phyloP scores from a whole-genome alignment of 345 rosid genomes.

The Salix koriyanagi region DNA sequence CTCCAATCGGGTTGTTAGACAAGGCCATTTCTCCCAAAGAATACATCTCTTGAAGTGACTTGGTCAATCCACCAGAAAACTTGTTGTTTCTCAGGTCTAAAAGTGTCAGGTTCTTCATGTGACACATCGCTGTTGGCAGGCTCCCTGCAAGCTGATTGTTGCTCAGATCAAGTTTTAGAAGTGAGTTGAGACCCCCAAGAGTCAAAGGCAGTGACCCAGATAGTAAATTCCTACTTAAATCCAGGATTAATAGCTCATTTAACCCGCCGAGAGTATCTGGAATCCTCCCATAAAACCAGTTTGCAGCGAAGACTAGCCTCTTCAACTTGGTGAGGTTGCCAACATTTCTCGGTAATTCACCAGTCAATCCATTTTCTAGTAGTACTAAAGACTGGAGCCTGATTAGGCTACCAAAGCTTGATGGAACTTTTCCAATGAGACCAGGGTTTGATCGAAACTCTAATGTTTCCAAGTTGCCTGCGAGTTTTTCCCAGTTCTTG shows the following conservation, averaged over 20 bases:
- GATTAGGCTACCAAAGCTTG: slow-evolving; percentile 42
- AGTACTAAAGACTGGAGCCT: slow-evolving; percentile 73
- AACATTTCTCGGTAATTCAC: slow-evolving; percentile 45
- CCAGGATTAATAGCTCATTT: slow-evolving; percentile 57
- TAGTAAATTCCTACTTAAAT: slow-evolving; percentile 65
- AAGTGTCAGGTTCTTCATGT: slow-evolving; percentile 62
- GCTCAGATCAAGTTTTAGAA: slow-evolving; percentile 83
- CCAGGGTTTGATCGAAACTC: slow-evolving; percentile 82
- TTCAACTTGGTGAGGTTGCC: slow-evolving; percentile 52
- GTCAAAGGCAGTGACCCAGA: slow-evolving; percentile 59
- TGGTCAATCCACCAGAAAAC: slow-evolving; percentile 60
- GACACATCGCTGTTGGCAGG: slow-evolving; percentile 44
- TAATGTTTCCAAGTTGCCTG: slow-evolving; percentile 51
- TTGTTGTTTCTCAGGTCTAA: slow-evolving; percentile 72
- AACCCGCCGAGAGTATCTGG: slow-evolving; percentile 52
- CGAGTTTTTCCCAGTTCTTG: slow-evolving; percentile 53
- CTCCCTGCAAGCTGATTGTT: slow-evolving; percentile 56
- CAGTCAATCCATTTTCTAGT: slow-evolving; percentile 63
- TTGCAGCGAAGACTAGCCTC: slow-evolving; percentile 70
- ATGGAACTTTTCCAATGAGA: slow-evolving; percentile 64
- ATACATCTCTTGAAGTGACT: slow-evolving; percentile 49
- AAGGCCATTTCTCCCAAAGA: slow-evolving; percentile 62
- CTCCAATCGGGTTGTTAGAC: slow-evolving; percentile 60
- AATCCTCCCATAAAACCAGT: slow-evolving; percentile 51
- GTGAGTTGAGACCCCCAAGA: slow-evolving; percentile 51